Evolutionary conservation across 768 basidiomycete genomes (phyloP).

Genomic region (Mrakia hoshinonis): DNA sequence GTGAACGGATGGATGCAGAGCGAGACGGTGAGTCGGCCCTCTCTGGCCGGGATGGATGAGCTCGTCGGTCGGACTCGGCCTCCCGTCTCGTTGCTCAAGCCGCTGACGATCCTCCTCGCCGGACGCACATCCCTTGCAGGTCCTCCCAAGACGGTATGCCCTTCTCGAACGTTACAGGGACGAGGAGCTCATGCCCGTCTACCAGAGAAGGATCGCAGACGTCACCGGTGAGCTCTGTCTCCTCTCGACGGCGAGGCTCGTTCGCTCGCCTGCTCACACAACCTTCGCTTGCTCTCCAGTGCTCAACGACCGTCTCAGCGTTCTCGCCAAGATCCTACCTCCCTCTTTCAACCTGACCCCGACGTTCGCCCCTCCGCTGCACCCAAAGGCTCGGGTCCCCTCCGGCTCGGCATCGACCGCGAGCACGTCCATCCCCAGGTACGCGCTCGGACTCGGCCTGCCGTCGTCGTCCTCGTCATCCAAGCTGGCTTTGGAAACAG

Average conservation of each 20-base stretch:
- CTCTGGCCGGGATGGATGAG: slow-evolving; percentile 37
- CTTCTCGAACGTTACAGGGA: slow-evolving; percentile 17
- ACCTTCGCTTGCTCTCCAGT: not conserved
- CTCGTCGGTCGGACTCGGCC: not conserved
- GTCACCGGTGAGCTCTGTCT: slow-evolving; percentile 12
- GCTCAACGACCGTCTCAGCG: slow-evolving; percentile 2
- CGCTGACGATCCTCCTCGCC: not conserved
- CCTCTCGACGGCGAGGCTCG: no score
- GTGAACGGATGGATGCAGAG: slow-evolving; percentile 32
- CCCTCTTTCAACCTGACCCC: not conserved
- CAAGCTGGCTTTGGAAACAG: not conserved
- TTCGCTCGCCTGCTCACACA: not conserved
- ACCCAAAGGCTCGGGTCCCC: not conserved
- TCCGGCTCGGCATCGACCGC: not conserved
- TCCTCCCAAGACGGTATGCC: not conserved
- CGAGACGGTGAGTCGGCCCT: slow-evolving; percentile 37
- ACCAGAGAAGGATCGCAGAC: not conserved
- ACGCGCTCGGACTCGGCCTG: not conserved
- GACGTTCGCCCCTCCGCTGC: not conserved
- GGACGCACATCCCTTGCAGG: not conserved
- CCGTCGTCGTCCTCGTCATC: not conserved
- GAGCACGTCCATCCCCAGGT: not conserved
- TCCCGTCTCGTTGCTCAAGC: no score
- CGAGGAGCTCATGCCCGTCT: slow-evolving; percentile 12
- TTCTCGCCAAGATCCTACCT: slow-evolving; percentile 10